Base-by-base conservation (phyloP, 2,329 filamentous ascomycete genomes). In the Colletotrichum truncatum region DNA sequence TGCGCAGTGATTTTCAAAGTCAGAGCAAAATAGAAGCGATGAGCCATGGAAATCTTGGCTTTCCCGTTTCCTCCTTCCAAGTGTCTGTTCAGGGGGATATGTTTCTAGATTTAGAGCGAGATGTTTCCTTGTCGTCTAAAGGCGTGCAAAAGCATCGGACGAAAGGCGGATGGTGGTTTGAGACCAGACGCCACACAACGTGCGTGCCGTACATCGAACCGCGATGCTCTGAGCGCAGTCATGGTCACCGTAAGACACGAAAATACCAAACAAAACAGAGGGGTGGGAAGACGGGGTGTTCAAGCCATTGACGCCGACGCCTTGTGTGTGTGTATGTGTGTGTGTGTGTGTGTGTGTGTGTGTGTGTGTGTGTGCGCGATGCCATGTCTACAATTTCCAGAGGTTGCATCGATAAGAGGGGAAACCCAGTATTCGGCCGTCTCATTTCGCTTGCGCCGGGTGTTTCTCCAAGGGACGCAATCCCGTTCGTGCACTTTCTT, bases 401-500 rank as follows among this genome's bases (percentile, higher is more conserved):
- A n/a, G n/a, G n/a, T n/a, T n/a, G n/a, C n/a, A n/a, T n/a, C n/a
- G n/a, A n/a, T n/a, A n/a, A n/a, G n/a, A n/a, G n/a, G n/a, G n/a
- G n/a, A n/a, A n/a, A n/a, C n/a, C n/a, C n/a, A n/a, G n/a, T n/a
- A n/a, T n/a, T n/a, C 18, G 39, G 39, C 26, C 10, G 36, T 12
- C 26, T 60, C 57, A 60, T 60, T 23, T 54, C 57, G 57, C 57
- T 60, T 54, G 26, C 1, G 38, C 21, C 30, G 46, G 25, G 39
- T 39, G 55, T 23, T 14, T 45, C 16, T 32, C 36, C 14, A 32
- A 18, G 23, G 46, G 11, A 11, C 16, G 32, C 32, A 28, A n/a
- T 54, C 36, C 25, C 51, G 36, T 54, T 32, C 30, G 46, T 36
- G 28, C 28, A 30, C 16, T 34, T 51, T 51, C n/a, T 16, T 30